Evolutionary conservation across 2,329 filamentous ascomycete species (phyloP).

Genomic region (Fusarium nematophilum): DNA sequence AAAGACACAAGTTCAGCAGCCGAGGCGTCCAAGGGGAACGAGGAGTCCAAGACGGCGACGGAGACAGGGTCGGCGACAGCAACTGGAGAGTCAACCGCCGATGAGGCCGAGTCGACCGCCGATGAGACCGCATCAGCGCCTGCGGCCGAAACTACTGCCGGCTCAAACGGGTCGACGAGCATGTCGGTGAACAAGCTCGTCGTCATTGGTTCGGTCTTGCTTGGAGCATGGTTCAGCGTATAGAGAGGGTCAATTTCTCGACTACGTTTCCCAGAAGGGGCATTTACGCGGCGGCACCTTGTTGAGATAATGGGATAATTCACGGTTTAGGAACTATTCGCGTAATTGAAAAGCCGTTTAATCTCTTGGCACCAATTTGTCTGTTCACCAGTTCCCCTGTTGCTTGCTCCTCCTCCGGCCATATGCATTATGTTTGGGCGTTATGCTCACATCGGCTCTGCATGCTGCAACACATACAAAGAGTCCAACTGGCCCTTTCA

Average conservation of each 20-base stretch:
- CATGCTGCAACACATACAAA: conserved; percentile 21
- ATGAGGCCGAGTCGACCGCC: background rate
- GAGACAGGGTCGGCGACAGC: conserved; percentile 2
- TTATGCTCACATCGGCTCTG: conserved; percentile 24
- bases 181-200: background rate
- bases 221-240: conserved; percentile 3
- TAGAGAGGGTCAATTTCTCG: too few species aligned
- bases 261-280: too few species aligned
- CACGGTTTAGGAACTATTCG: too few species aligned
- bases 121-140: background rate
- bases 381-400: background rate
- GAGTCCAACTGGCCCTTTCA: background rate
- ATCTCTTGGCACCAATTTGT: background rate
- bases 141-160: background rate
- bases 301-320: too few species aligned
- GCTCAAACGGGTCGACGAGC: background rate
- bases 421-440: conserved; percentile 39
- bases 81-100: background rate
- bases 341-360: background rate
- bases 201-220: conserved; percentile 2
- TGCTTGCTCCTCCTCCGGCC: background rate
- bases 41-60: conserved; percentile 1
- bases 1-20: background rate
- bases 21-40: background rate
- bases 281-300: too few species aligned